phyloP scores from a whole-genome alignment of 2,329 filamentous ascomycete genomes.

The Colletotrichum chlorophyti region DNA sequence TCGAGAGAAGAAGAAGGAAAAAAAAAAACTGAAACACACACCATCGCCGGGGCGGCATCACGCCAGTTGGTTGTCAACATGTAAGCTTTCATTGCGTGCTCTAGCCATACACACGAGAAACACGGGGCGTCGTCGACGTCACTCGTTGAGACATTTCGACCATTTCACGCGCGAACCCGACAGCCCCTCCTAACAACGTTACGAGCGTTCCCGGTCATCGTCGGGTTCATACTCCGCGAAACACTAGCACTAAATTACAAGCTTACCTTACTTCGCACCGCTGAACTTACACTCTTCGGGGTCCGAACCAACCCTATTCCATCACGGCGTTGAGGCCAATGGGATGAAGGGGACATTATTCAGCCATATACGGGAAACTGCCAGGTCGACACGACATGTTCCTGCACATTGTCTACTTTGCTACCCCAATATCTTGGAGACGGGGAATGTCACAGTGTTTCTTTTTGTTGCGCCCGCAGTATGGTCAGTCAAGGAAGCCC shows the following conservation, averaged over 20 bases:
- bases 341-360: not conserved
- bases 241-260: too few relatives aligned
- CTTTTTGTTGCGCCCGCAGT: conserved; percentile 3
- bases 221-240: too few relatives aligned
- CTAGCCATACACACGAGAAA: not conserved
- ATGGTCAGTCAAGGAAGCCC: not conserved
- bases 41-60: not conserved
- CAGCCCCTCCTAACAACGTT: not conserved
- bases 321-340: not conserved
- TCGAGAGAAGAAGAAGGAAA: too few relatives aligned
- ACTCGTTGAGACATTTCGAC: too few relatives aligned
- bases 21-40: conserved; percentile 7
- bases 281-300: too few relatives aligned
- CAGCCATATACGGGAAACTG: not conserved
- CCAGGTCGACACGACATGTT: not conserved
- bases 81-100: conserved; percentile 10
- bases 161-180: not conserved
- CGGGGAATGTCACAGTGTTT: conserved; percentile 4
- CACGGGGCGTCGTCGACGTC: too few relatives aligned
- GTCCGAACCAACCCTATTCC: conserved; percentile 3
- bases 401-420: conserved; percentile 16
- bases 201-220: too few relatives aligned
- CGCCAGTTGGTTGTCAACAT: not conserved
- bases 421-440: not conserved
- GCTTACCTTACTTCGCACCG: too few relatives aligned